Conservation (phyloP, 2,329 filamentous ascomycete species). For the Hymenotorrendiella dingleyae region DNA sequence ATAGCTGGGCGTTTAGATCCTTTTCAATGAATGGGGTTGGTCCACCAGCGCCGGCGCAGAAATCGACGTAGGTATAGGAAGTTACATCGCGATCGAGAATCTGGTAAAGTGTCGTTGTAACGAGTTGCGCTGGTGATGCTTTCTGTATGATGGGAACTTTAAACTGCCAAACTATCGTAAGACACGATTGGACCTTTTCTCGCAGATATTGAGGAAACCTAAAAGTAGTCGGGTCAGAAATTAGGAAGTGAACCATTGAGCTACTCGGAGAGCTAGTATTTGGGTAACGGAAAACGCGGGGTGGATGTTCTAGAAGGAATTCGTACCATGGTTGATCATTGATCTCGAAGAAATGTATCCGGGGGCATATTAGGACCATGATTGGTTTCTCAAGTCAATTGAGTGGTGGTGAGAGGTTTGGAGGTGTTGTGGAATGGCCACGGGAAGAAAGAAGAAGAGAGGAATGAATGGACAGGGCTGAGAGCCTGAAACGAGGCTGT, state of each 20-base stretch:
- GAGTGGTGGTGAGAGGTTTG: too few relatives aligned
- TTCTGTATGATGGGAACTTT: conserved; percentile 52
- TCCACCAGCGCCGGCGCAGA: conserved; percentile 69
- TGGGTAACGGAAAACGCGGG: not conserved
- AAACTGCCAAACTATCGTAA: conserved; percentile 58
- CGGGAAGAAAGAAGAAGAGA: not conserved
- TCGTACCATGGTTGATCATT: conserved; percentile 59
- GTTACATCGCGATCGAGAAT: conserved; percentile 43
- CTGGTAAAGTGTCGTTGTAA: conserved; percentile 49
- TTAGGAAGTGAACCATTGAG: too few relatives aligned
- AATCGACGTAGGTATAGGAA: conserved; percentile 63
- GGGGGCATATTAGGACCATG: conserved; percentile 48
- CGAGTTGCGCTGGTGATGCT: conserved; percentile 52
- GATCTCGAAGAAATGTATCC: conserved; percentile 62
- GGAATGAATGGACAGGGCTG: too few relatives aligned
- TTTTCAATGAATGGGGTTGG: conserved; percentile 60
- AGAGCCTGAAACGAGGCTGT: conserved; percentile 21
- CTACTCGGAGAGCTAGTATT: too few relatives aligned
- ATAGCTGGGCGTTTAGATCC: conserved; percentile 45
- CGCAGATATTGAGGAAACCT: conserved; percentile 65
- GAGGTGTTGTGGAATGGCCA: not conserved
- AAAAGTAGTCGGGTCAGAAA: too few relatives aligned
- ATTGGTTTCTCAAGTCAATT: conserved; percentile 9
- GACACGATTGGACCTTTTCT: conserved; percentile 56
- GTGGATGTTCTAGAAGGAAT: not conserved